Evolutionary conservation across 768 basidiomycete species (phyloP), one percentile per base, ranked within the genome.

Genomic region (Cystofilobasidium capitatum): DNA sequence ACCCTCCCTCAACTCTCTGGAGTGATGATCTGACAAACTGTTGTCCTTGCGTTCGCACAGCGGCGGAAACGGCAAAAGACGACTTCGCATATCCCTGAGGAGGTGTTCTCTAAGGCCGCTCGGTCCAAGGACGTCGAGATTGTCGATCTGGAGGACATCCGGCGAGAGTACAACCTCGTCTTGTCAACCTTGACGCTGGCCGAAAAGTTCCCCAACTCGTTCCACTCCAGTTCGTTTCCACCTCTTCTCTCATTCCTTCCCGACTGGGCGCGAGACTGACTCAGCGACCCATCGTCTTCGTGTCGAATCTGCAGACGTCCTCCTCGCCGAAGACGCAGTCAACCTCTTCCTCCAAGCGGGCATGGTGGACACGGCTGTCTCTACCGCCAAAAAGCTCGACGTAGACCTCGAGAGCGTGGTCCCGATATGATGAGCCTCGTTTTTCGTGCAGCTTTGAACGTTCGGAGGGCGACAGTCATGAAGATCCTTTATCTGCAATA

Each of bases 351-450:
- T 87, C 6, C 88, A 96, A 75, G 79, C 82, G 51, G 88, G 86
- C 70, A 82, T 83, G 71, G 93, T 88, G 77, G 88, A 86, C 71
- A 80, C 83, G 61, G 94, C 94, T 3, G 83, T 94, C 76, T 77
- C 84, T 7, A 83, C 85, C 35, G 92, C 90, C 2, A 82, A 83
- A 39, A 83, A 83, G 54, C 82, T 96, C 47, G 81, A 84, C 39
- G 84, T 91, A 47, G 90, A 96, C 75, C 89, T 97, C 88, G 84
- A 85, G 3, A 87, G 90, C 70, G 73, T 69, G 9, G 49, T 51
- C 2, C 24, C 49, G 26, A 51, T 51, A n/a, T 51, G 49, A 51
- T 51, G 49, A n/a, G n/a, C n/a, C n/a, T n/a, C 47, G 20, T 42
- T 42, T 20, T 10, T 10, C 40, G 10, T 42, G 10, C 40, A 42